These are phyloP conservation scores for Ilex aquifolium DNA, from an alignment of 257 asterid species.

Conservation along the genomic window DNA sequence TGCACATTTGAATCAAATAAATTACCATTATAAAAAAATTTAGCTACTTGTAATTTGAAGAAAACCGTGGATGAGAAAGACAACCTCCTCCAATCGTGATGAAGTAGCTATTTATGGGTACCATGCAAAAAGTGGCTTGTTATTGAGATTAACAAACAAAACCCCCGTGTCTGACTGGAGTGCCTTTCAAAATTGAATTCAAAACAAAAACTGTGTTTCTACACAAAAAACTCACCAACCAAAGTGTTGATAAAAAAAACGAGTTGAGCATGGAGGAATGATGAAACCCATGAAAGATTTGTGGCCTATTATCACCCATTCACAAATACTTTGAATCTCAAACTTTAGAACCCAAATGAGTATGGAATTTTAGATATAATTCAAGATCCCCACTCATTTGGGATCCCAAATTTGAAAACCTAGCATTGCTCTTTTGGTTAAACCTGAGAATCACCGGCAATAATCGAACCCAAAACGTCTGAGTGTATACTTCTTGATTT, in stretches of 20 bases:
- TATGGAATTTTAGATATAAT: too few species aligned
- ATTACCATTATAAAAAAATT: background rate
- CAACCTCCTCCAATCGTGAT: conserved; percentile 62
- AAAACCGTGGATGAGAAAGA: conserved; percentile 3
- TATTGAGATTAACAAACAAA: conserved; percentile 27
- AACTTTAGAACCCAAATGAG: too few species aligned
- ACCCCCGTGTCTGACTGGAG: conserved; percentile 80
- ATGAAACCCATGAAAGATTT: too few species aligned
- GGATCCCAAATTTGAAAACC: too few species aligned
- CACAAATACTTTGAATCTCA: too few species aligned
- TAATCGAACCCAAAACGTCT: too few species aligned
- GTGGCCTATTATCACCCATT: too few species aligned
- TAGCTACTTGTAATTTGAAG: conserved; percentile 74
- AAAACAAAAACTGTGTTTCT: background rate
- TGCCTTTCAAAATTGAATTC: conserved; percentile 24
- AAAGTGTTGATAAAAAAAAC: background rate
- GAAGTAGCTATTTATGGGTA: conserved; percentile 60
- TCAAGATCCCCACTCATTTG: too few species aligned
- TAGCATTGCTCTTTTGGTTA: too few species aligned
- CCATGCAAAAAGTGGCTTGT: conserved; percentile 75
- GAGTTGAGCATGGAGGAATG: too few species aligned
- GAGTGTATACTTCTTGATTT: too few species aligned
- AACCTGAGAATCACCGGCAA: too few species aligned
- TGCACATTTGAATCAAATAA: background rate
- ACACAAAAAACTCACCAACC: background rate